Percentiles rank a stretch among this genome's conserved stretches.
Conservation (phyloP, 805 yeast species). For the Alloascoidea hylecoeti region DNA sequence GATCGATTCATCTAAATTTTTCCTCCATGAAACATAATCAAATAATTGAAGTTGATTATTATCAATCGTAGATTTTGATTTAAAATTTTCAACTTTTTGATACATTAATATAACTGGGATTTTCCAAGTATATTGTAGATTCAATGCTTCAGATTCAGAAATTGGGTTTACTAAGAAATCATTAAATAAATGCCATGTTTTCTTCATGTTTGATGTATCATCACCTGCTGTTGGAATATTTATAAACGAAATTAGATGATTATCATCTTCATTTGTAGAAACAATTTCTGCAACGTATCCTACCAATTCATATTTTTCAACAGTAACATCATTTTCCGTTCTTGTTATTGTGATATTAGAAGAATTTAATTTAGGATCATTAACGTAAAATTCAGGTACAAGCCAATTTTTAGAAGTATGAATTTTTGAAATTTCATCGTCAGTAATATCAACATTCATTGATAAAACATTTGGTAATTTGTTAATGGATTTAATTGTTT, state of each 20-base stretch:
- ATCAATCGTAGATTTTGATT: constrained; percentile 10
- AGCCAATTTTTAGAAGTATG: constrained; percentile 36
- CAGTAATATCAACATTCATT: constrained; percentile 38
- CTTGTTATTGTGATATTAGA: constrained; percentile 3
- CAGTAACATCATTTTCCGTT: constrained; percentile 4
- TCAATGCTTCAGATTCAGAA: constrained; percentile 63
- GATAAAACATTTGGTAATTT: constrained; percentile 52
- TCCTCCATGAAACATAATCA: constrained; percentile 32
- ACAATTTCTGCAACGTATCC: constrained; percentile 59
- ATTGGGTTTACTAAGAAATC: constrained; percentile 79
- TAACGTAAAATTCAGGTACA: constrained; percentile 42
- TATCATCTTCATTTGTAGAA: constrained; percentile 29
- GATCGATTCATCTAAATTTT: constrained; percentile 42
- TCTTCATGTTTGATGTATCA: constrained; percentile 14
- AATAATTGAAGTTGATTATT: constrained; percentile 25
- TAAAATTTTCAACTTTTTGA: constrained; percentile 25
- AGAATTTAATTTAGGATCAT: constrained; percentile 15
- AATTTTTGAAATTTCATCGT: constrained; percentile 6
- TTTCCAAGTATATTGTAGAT: constrained; percentile 69
- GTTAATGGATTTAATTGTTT: constrained; percentile 34
- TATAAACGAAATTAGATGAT: constrained; percentile 47
- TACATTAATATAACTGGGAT: constrained; percentile 63
- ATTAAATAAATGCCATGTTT: constrained; percentile 71
- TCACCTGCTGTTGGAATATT: constrained; percentile 18
- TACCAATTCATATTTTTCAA: constrained; percentile 37